Evolutionary conservation across 768 basidiomycete genomes (phyloP), one percentile per base, ranked within the genome.

Genomic region (Coprinopsis marcescibilis): DNA sequence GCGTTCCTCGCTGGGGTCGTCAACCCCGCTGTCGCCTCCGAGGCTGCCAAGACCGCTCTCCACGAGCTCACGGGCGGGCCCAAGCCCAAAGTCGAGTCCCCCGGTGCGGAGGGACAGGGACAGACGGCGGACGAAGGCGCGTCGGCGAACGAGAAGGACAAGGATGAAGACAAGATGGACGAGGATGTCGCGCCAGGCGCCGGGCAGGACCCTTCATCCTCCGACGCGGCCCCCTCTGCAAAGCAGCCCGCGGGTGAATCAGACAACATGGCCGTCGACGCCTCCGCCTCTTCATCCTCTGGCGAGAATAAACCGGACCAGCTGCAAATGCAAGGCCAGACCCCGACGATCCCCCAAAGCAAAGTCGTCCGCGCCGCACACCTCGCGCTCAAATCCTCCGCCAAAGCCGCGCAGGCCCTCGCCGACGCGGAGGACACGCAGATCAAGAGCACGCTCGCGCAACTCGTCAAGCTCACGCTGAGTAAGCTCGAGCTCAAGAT

Each of bases 1-100:
- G 92, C 96, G 1, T 98, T 97, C 70, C 73, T 99, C 19, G 92
- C 96, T 6, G 88, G 90, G 4, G 92, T 94, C 8, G 86, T 98
- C 5, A 82, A 81, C 8, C 91, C 92, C 0, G 83, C 84, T 0
- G 86, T 96, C 3, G 95, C 94, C 3, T 88, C 91, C 0, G 92
- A 92, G 50, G 95, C 94, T 1, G 96, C 96, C 4, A 92, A 92
- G 62, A 83, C 83, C 0, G 93, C 92, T 0, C 65, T 95, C 50
- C 87, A 87, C 36, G 86, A 87, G 48, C 72, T 95, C 15, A 84
- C 82, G 7, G 80, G 82, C 52, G 80, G 75, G n/a, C n/a, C n/a
- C n/a, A 8, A 69, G 76, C 33, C 71, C 70, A 48, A 66, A 37
- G 62, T 61, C 65, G 37, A 63, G n/a, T n/a, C n/a, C n/a, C n/a